Conservation (phyloP, 1,284 basidiomycete genomes). For the Heterobasidion occidentale region DNA sequence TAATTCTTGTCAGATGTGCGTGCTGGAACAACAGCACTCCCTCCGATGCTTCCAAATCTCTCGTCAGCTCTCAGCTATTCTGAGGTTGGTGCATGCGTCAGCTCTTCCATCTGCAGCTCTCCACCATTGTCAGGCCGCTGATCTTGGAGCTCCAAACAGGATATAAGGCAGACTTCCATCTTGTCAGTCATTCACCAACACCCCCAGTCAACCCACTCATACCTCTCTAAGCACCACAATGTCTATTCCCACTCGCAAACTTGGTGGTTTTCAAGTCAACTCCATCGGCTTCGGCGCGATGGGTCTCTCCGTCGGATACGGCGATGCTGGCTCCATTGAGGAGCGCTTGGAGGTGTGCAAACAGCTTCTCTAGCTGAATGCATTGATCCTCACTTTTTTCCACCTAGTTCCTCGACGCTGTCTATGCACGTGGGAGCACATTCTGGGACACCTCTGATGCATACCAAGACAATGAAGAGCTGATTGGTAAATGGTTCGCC, state of each 20-base stretch:
- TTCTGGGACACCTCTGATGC: slow-evolving; percentile 23
- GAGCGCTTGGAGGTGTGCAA: slow-evolving; percentile 15
- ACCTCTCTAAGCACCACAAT: not conserved
- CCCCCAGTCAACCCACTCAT: too few relatives aligned
- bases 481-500: slow-evolving; percentile 29
- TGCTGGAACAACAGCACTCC: too few relatives aligned
- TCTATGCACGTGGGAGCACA: slow-evolving; percentile 18
- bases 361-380: not conserved
- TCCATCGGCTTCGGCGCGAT: slow-evolving; percentile 22
- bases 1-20: too few relatives aligned
- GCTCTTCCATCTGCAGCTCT: too few relatives aligned
- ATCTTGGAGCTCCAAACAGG: too few relatives aligned
- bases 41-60: too few relatives aligned
- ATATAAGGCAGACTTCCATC: too few relatives aligned
- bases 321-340: slow-evolving; percentile 14
- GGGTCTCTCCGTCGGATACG: slow-evolving; percentile 19
- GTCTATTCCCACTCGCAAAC: slow-evolving; percentile 15
- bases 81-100: too few relatives aligned
- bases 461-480: slow-evolving; percentile 18
- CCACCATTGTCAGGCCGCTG: too few relatives aligned
- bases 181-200: too few relatives aligned
- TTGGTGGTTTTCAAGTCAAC: slow-evolving; percentile 14
- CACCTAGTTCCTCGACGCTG: slow-evolving; percentile 18
- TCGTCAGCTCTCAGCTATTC: too few relatives aligned
- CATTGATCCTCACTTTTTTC: not conserved